Evolutionary conservation across 2,329 filamentous ascomycete genomes (phyloP), one percentile per base, ranked within the genome.

Genomic region (Aureobasidium lini): DNA sequence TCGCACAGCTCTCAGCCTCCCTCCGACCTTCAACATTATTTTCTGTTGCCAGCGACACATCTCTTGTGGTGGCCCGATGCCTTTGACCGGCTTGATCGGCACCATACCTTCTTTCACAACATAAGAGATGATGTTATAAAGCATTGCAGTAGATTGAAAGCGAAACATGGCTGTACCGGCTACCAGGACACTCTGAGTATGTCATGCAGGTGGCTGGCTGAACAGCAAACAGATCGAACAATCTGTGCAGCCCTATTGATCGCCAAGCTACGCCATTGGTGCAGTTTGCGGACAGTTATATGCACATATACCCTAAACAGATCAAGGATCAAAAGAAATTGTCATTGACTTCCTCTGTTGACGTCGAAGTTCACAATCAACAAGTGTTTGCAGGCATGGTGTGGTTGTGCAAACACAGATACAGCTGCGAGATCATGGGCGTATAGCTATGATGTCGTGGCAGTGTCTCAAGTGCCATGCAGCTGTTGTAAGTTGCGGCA

Each of bases 131-230:
- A 6, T 56, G 28, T 44, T 56, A 36, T 44, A 56, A 44, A 36
- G 49, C 49, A 42, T 32, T 34, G 44, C 40, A 54, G 28, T 54
- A 54, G 18, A 54, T 43, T n/a, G 10, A 54, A 31, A 8, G 7
- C 28, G 50, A 32, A 23, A 53, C 49, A 31, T 42, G 36, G 49
- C 49, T 32, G 52, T 44, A 16, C 52, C 52, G 29, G 39, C 39
- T 36, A 43, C 40, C 31, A 44, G 40, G 39, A 36, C 52, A 56
- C 52, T 56, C 39, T 56, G 36, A 56, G 29, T 6, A 44, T 34
- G 29, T 56, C 34, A 40, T 44, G 52, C 52, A 56, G 39, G 53
- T 57, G 53, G 53, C 53, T 57, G 34, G 53, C 53, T 57, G 53
- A 39, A 28, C n/a, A 56, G 53, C 53, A 57, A 57, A 57, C 53